Conservation (phyloP, 805 yeast genomes). For the Limtongia smithiae region DNA sequence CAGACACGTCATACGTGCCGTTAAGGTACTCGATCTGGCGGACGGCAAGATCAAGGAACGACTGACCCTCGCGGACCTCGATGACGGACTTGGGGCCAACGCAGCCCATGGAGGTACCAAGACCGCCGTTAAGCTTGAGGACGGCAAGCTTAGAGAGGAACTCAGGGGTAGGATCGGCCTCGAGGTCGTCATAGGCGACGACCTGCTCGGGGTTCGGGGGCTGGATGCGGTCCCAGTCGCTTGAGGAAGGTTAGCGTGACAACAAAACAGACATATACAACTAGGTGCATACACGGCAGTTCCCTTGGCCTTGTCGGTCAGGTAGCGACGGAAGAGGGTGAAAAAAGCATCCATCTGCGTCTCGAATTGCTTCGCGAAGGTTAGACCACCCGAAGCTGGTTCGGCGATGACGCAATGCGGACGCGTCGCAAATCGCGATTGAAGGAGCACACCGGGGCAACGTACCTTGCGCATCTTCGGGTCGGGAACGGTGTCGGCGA, state of each 20-base stretch:
- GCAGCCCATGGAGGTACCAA: conserved; percentile 99
- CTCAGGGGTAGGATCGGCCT: conserved; percentile 35
- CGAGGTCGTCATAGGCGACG: conserved; percentile 63
- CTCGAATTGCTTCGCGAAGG: conserved; percentile 54
- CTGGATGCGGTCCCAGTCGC: conserved; percentile 90
- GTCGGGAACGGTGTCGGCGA: conserved; percentile 75
- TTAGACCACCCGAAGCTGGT: conserved; percentile 1
- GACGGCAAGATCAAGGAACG: conserved; percentile 90
- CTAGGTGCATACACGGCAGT: conserved; percentile 48
- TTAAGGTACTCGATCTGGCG: conserved; percentile 89
- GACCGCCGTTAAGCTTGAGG: conserved; percentile 93
- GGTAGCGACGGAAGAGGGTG: conserved; percentile 86
- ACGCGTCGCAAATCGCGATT: neutral
- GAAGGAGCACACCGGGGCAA: neutral
- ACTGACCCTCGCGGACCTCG: conserved; percentile 98
- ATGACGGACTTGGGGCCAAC: conserved; percentile 98
- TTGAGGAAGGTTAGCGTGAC: neutral
- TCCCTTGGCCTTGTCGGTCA: conserved; percentile 83
- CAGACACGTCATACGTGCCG: conserved; percentile 84
- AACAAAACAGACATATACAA: neutral
- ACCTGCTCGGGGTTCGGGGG: conserved; percentile 90
- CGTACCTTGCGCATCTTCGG: conserved; percentile 35
- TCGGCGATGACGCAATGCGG: no score
- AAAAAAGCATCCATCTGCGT: conserved; percentile 92
- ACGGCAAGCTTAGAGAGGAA: conserved; percentile 85